Base-by-base conservation (phyloP, 768 basidiomycete genomes). In the Boletellus emodensis region DNA sequence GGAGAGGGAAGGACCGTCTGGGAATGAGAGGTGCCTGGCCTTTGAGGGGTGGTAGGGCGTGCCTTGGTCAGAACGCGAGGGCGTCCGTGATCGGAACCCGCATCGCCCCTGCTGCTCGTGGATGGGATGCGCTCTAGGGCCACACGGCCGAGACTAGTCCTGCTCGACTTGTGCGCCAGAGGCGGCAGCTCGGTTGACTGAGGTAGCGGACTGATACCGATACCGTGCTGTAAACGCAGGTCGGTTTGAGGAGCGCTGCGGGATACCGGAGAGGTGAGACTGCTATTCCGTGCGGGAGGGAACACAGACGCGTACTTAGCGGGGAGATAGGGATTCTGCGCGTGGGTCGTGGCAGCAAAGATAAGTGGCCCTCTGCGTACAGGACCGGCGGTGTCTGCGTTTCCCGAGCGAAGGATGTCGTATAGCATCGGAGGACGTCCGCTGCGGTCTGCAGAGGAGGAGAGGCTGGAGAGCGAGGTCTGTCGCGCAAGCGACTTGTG, bases 331-430 rank as follows among this genome's bases (percentile, higher is more conserved):
- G 60, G 39, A 26, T 48, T 51, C 0, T 46, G 57, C 39, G n/a
- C 28, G n/a, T 6, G 20, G 7, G 6, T 70, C 75, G 78, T 81
- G 4, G 83, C 80, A 6, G 82, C 64, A 49, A 87, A 87, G 30
- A 87, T 87, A 20, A 82, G 71, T 1, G 85, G 83, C 18, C 79
- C 80, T 17, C 77, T 78, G 49, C 70, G 72, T 6, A 38, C 40
- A 20, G 20, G 2, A 3, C 20, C 20, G 20, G 20, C 20, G 47
- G 32, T 56, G 46, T 48, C 64, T 5, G 54, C 1, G 30, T 51
- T 46, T 28, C 53, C 60, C 1, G 60, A 53, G 40, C 62, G 57
- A 13, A 62, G 48, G 12, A 60, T 34, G 55, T 65, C 64, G 26
- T 47, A 62, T 11, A 54, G 20, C 62, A 62, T 52, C 2, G 64